Conservation (phyloP, 768 basidiomycete species). For the Pisolithus tinctorius region DNA sequence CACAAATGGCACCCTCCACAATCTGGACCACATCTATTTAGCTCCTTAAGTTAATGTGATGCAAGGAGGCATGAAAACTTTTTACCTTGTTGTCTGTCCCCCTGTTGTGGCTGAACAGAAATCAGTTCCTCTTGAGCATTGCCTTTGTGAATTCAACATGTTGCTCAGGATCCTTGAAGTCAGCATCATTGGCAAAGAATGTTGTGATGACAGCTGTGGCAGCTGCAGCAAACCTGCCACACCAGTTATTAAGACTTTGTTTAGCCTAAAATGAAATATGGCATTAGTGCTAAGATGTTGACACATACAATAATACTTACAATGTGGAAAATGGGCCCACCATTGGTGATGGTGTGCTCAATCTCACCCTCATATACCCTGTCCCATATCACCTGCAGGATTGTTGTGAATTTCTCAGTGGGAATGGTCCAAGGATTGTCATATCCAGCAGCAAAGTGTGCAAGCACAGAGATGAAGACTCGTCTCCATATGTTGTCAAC, state of each 20-base stretch:
- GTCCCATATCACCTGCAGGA: slow-evolving; percentile 7
- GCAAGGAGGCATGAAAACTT: too few relatives aligned
- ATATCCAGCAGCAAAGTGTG: slow-evolving; percentile 4
- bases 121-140: slow-evolving; percentile 1
- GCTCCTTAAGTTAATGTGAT: too few relatives aligned
- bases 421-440: slow-evolving; percentile 6
- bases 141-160: neutral
- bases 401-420: neutral
- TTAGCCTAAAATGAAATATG: neutral
- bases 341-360: neutral
- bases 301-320: neutral
- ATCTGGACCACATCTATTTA: too few relatives aligned
- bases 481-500: slow-evolving; percentile 2
- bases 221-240: neutral
- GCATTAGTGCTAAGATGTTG: too few relatives aligned
- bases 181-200: neutral
- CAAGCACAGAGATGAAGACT: slow-evolving; percentile 3
- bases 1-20: too few relatives aligned
- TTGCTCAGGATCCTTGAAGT: neutral
- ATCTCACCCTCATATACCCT: slow-evolving; percentile 2
- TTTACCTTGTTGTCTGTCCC: slow-evolving; percentile 3
- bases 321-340: slow-evolving; percentile 1
- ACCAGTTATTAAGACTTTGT: slow-evolving; percentile 3
- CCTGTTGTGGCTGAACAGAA: slow-evolving; percentile 7
- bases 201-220: neutral